Evolutionary conservation across 2,329 filamentous ascomycete genomes (phyloP), one percentile per base, ranked within the genome.

Genomic region (Penicillium sp.): DNA sequence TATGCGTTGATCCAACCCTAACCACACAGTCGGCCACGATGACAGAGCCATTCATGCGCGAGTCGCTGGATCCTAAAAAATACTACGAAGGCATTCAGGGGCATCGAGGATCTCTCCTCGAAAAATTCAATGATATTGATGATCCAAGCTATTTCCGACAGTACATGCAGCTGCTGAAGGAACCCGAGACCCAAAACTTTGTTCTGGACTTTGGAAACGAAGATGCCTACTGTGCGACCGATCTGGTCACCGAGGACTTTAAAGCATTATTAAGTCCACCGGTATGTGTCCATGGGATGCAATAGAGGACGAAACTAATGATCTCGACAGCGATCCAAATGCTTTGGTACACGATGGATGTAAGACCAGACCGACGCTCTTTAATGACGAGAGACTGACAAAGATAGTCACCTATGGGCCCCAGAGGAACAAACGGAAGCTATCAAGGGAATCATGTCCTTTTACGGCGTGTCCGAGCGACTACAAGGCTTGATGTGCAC

Each of bases 391-490:
- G 16, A 42, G 10, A 44, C n/a, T 25, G 14, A 16, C 35, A n/a
- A 16, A 23, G 42, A 35, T 27, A 87, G 85, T 63, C 90, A 92
- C 61, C 81, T 92, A 26, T 92, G 88, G 87, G 80, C 84, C 47
- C 88, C 88, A 0, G 83, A 85, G 64, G 72, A 74, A 19, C 88
- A 91, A 64, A 78, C 76, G 35, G 77, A 83, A 3, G 68, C 83
- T 10, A 79, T 92, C 45, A 77, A 79, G 62, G 75, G 72, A 4
- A 79, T 92, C 25, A 86, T 84, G 16, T 75, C 77, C 35, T 79
- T 83, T 50, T 92, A 91, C 69, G 83, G 84, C 46, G 88, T 92
- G 63, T 90, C 89, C 0, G 83, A 84, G 27, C 81, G 89, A 51
- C 76, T 92, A 14, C 78, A 83, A 19, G 84, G 83, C 6, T 78